These are phyloP conservation scores for Puya raimondii DNA, from an alignment of 176 grass and related monocot genomes.

Conservation along the genomic window DNA sequence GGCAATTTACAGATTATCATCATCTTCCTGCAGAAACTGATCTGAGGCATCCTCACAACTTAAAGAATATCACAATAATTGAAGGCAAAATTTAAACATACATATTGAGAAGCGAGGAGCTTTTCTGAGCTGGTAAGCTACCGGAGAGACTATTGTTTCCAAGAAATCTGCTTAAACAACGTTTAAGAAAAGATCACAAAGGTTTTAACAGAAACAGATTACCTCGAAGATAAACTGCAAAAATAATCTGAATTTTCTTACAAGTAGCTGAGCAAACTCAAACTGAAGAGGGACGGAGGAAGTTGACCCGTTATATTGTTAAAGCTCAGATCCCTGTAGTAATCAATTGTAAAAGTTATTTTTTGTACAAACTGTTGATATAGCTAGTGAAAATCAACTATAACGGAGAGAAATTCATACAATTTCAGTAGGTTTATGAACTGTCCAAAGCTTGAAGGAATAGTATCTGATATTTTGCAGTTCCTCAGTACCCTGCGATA, in stretches of 20 bases:
- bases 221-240: neutral
- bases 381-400: neutral
- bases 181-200: neutral
- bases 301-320: constrained; percentile 73
- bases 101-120: constrained; percentile 35
- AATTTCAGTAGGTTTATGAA: constrained; percentile 28
- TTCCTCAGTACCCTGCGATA: constrained; percentile 77
- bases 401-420: constrained; percentile 24
- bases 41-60: too few relatives aligned
- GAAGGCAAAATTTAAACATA: constrained; percentile 19
- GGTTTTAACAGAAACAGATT: neutral
- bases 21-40: neutral
- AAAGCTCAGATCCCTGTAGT: constrained; percentile 77
- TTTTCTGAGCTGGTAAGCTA: constrained; percentile 50
- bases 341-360: neutral
- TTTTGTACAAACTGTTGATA: neutral
- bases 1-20: neutral
- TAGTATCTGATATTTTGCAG: constrained; percentile 65
- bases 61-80: too few relatives aligned
- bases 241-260: constrained; percentile 27
- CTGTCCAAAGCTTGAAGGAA: constrained; percentile 50
- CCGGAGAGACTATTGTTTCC: constrained; percentile 79
- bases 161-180: constrained; percentile 53
- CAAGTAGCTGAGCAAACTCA: constrained; percentile 35
- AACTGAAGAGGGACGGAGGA: constrained; percentile 41